Evolutionary conservation across 2,329 filamentous ascomycete species (phyloP), one percentile per base, ranked within the genome.

Genomic region (Ophiostoma sp.): DNA sequence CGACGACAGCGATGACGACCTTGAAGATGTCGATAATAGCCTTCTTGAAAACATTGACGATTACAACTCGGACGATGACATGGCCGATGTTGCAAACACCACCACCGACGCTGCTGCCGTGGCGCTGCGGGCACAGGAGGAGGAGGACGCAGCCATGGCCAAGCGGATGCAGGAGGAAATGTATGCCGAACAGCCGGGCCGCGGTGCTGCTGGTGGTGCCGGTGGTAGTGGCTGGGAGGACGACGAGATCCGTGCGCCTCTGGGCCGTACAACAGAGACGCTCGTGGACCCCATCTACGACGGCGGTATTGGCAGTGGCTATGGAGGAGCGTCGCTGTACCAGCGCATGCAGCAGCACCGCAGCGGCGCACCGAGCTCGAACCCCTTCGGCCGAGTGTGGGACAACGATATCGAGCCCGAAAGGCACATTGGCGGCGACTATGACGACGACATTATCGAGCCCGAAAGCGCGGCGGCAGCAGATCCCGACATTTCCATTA

Each of bases 101-200:
- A 39, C 33, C 4, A 23, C 7, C 62, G 20, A 39, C 23, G 80
- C 80, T 4, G 79, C 77, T 4, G 79, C 77, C 1, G 80, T 84
- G 54, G 80, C 80, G 11, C 80, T 79, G 41, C 80, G 79, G 4
- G 87, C 85, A 20, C 83, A 88, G 69, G 87, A 91, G 74, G 94
- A 97, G 73, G 93, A 97, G 76, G 95, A 99, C 76, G 94, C 93
- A 68, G 94, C 92, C 62, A 94, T 98, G 89, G 95, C 95, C 7
- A 88, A 94, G 78, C 87, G 92, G 71, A 79, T 99, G 72, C 95
- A 99, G 78, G 91, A 99, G 76, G 93, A 99, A 79, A 86, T 97
- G 77, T 98, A 97, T 76, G 79, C 78, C 33, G 81, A 81, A 72
- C 36, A 54, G 11, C 66, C 33, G 8, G 64, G 48, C 3, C 33